These are phyloP conservation scores for Coemansia sp. DNA, from an alignment of 371 early-diverging fungal species.

Conservation along the genomic window DNA sequence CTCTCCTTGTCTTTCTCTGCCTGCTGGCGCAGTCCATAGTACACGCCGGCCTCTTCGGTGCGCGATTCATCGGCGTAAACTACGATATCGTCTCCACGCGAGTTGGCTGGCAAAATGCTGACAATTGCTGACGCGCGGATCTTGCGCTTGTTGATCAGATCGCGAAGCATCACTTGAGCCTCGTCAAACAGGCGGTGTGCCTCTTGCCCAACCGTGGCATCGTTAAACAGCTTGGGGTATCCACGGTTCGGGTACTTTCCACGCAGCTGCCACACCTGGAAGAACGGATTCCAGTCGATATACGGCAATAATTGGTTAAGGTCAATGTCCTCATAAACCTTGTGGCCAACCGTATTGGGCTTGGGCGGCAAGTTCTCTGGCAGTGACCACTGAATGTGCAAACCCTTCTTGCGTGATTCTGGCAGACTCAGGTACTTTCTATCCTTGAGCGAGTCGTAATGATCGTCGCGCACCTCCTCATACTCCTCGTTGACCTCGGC, in stretches of 20 bases:
- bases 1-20: conserved; percentile 67
- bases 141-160: conserved; percentile 69
- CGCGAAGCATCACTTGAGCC: conserved; percentile 75
- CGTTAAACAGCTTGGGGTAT: conserved; percentile 93
- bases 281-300: conserved; percentile 97
- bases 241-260: conserved; percentile 95
- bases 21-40: conserved; percentile 77
- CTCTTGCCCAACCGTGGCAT: conserved; percentile 84
- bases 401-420: conserved; percentile 62
- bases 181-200: conserved; percentile 88
- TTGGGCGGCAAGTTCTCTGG: conserved; percentile 59
- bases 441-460: conserved; percentile 87
- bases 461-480: conserved; percentile 88
- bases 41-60: conserved; percentile 63
- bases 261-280: conserved; percentile 93
- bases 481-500: conserved; percentile 89
- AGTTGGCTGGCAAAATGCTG: conserved; percentile 86
- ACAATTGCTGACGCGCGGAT: conserved; percentile 74
- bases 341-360: conserved; percentile 79
- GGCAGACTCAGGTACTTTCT: conserved; percentile 68
- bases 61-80: conserved; percentile 72
- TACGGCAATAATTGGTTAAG: conserved; percentile 68
- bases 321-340: conserved; percentile 72
- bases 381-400: conserved; percentile 69
- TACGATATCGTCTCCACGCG: conserved; percentile 76